These are phyloP conservation scores for Penicillium lividum DNA, from an alignment of 495 filamentous ascomycete species.

Conservation along the genomic window DNA sequence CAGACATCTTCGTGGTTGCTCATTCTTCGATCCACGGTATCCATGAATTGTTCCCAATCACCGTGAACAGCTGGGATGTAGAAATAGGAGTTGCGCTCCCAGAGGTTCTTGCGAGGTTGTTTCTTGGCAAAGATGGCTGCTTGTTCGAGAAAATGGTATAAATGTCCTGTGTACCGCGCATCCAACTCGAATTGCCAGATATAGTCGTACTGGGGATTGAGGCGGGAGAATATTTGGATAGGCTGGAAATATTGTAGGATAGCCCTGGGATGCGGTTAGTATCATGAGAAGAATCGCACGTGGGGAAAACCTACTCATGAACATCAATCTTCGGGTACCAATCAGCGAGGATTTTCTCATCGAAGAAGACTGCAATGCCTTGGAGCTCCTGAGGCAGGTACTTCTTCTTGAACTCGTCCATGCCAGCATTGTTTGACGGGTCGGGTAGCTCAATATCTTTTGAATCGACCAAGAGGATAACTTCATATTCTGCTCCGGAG, in stretches of 20 bases:
- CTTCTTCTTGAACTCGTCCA: conserved; percentile 44
- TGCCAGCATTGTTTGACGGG: conserved; percentile 41
- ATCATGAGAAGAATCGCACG: background rate
- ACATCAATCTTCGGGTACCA: conserved; percentile 21
- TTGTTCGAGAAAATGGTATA: conserved; percentile 59
- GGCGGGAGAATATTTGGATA: conserved; percentile 45
- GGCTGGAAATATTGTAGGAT: conserved; percentile 29
- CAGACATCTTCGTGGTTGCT: conserved; percentile 43
- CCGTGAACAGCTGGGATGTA: conserved; percentile 66
- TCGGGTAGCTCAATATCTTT: conserved; percentile 52
- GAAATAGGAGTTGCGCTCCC: conserved; percentile 72
- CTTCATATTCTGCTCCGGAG: conserved; percentile 72
- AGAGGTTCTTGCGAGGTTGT: conserved; percentile 64
- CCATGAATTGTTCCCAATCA: conserved; percentile 16
- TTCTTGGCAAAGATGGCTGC: conserved; percentile 55
- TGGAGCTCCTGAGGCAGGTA: conserved; percentile 64
- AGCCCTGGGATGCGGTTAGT: conserved; percentile 1
- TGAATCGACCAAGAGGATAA: conserved; percentile 71
- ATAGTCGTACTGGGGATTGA: conserved; percentile 64
- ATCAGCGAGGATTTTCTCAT: conserved; percentile 36
- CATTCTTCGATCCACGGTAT: conserved; percentile 12
- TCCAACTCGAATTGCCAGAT: conserved; percentile 77
- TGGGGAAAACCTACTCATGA: conserved; percentile 13
- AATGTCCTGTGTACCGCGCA: conserved; percentile 64
- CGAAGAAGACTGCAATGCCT: conserved; percentile 62